Evolutionary conservation across 192 early-diverging fungal genomes (phyloP), one percentile per base, ranked within the genome.

Genomic region (Obelidium mucronatum): DNA sequence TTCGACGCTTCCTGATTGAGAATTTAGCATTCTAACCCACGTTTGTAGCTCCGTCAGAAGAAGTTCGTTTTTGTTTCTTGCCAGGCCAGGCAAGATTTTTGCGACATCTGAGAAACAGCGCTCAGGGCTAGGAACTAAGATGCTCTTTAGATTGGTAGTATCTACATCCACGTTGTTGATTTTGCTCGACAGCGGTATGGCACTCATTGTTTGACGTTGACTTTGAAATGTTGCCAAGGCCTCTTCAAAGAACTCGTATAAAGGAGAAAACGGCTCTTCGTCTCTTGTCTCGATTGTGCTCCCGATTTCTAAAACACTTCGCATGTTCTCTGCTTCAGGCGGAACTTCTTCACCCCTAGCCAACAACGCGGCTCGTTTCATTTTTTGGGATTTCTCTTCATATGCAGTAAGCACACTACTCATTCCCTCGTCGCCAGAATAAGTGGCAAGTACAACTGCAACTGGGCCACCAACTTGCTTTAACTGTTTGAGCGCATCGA

Each of bases 1-100:
- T 73, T 90, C 89, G 13, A 89, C 87, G 33, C 63, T 89, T 28
- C 69, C 37, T 22, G 89, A 79, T 40, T 84, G 87, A 1, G 84
- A 81, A 55, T 86, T 86, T 11, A 90, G 74, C 2, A 84, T 80
- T 31, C 86, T 40, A 11, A 89, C 86, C 86, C 87, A 90, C 11
- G 78, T 81, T 61, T 91, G 89, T 19, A 89, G 81, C 66, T 91
- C 88, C 30, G 67, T 81, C 42, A 91, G 62, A 1, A 91, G 78
- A 33, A 87, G 58, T 62, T 90, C 89, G 61, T 91, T 91, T 66
- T 90, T 90, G 67, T 90, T 85, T 37, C 86, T 34, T 0, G 88
- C 83, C 6, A 90, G 51, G 11, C 84, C 82, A 3, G 89, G 89
- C 28, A 91, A 63, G 17, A 91, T 79, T 26, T 67, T 67, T 3